Base-by-base conservation (phyloP, 164 flowering plant genomes). In the Platanus orientalis region DNA sequence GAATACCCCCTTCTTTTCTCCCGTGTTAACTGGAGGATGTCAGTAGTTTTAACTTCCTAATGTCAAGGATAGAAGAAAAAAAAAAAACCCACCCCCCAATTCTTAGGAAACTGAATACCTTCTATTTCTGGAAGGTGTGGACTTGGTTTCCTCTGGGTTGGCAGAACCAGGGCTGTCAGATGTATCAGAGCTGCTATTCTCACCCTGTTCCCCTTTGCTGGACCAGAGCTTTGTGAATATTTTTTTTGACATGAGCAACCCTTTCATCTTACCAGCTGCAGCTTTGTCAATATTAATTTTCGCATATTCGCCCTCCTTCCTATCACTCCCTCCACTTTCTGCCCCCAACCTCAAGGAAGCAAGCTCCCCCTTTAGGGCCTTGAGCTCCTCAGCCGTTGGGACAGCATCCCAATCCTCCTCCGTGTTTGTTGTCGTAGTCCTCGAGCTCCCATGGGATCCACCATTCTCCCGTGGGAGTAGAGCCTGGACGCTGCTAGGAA, bases 341-440 rank as follows among this genome's bases (percentile, higher is more conserved):
- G 58, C 67, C 6, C 63, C 77, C 30, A 84, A 32, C 58, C 79
- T 79, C 45, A 84, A 71, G 29, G 78, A 53, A 10, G 83, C 80
- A 12, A 88, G 70, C 73, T 84, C 86, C 7, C 83, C 84, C 69
- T 82, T 88, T 60, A 86, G 67, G 3, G 85, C 85, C 67, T 77
- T 84, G 57, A 84, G 79, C 40, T 86, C 90, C 51, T 79, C 84
- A 0, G 77, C 59, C 0, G 83, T 81, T 14, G 84, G 80, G n/a
- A 76, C 77, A 17, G 79, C 62, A 59, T 86, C 96, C 90, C 89
- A 84, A 5, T 86, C 89, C 23, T 86, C 92, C 32, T 85, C 92
- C 0, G 90, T 80, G 79, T 83, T 83, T 12, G 90, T 85, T 0
- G 87, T 82, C 0, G 87, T 77, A 1, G 92, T 75, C 68, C 89